These are phyloP conservation scores for Carpinus viminea DNA, from an alignment of 306 rosid genomes.

Conservation along the genomic window DNA sequence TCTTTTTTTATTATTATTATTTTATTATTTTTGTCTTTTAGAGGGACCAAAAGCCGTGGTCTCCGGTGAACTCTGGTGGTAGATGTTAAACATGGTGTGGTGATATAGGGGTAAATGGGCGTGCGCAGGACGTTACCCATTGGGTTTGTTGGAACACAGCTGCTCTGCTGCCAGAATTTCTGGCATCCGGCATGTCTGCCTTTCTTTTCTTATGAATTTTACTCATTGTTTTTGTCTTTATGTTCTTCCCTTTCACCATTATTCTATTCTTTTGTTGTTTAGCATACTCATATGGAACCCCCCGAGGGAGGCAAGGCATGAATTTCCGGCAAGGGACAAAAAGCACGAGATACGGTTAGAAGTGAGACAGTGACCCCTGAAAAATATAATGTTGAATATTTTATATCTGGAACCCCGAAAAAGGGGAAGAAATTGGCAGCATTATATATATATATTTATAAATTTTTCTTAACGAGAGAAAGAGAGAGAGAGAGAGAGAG, in stretches of 20 bases:
- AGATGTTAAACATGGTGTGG: conserved; percentile 27
- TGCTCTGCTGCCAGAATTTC: conserved; percentile 29
- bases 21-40: background rate
- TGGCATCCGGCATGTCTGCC: conserved; percentile 33
- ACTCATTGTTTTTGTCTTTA: conserved; percentile 35
- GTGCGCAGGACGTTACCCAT: conserved; percentile 19
- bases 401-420: conserved; percentile 32
- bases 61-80: conserved; percentile 30
- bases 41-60: conserved; percentile 29
- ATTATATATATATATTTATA: conserved; percentile 2
- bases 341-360: conserved; percentile 70
- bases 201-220: conserved; percentile 11
- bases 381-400: conserved; percentile 22
- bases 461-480: background rate
- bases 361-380: conserved; percentile 57
- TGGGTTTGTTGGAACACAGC: conserved; percentile 38
- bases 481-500: conserved; percentile 7
- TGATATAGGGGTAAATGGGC: conserved; percentile 30
- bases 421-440: conserved; percentile 36
- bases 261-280: conserved; percentile 46
- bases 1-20: background rate
- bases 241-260: conserved; percentile 31
- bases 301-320: conserved; percentile 76
- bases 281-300: conserved; percentile 61
- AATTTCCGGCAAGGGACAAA: conserved; percentile 82